phyloP scores from a whole-genome alignment of 176 grass and related monocot species.

The Cenchrus americanus region DNA sequence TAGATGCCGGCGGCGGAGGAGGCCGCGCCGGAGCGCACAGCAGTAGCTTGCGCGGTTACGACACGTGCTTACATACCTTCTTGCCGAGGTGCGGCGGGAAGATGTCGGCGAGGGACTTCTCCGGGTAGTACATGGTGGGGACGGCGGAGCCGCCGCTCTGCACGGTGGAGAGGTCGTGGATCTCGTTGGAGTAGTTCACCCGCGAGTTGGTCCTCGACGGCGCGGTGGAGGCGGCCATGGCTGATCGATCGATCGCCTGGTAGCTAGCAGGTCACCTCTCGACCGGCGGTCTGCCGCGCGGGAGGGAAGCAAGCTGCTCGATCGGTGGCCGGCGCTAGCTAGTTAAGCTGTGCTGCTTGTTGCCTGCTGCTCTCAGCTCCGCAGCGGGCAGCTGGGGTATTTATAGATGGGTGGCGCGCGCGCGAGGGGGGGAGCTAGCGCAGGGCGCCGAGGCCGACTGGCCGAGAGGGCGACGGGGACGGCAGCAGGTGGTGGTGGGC shows the following conservation, averaged over 20 bases:
- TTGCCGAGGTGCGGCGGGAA: slow-evolving; percentile 74
- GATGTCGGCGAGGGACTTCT: slow-evolving; percentile 63
- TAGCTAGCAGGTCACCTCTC: background rate
- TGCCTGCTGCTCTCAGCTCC: slow-evolving; percentile 42
- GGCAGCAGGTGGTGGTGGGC: slow-evolving; percentile 39
- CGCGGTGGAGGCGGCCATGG: slow-evolving; percentile 12
- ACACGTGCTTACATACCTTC: slow-evolving; percentile 37
- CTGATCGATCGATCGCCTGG: background rate
- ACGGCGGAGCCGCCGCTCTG: slow-evolving; percentile 50
- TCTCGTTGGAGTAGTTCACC: slow-evolving; percentile 86
- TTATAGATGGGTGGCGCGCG: slow-evolving; percentile 47
- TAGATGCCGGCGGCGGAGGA: no score
- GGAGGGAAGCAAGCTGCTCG: background rate
- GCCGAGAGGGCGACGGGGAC: slow-evolving; percentile 10
- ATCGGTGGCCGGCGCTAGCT: background rate
- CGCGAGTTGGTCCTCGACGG: slow-evolving; percentile 52
- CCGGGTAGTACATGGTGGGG: slow-evolving; percentile 53
- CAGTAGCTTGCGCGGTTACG: no score
- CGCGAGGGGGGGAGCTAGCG: background rate
- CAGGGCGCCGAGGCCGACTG: no score
- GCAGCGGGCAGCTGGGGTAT: slow-evolving; percentile 17
- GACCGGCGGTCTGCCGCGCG: background rate
- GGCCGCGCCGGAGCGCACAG: background rate
- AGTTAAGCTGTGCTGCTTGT: background rate
- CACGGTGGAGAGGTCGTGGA: slow-evolving; percentile 79